Evolutionary conservation across 179 eudicot species (phyloP).

Genomic region (Beta macrorhiza): DNA sequence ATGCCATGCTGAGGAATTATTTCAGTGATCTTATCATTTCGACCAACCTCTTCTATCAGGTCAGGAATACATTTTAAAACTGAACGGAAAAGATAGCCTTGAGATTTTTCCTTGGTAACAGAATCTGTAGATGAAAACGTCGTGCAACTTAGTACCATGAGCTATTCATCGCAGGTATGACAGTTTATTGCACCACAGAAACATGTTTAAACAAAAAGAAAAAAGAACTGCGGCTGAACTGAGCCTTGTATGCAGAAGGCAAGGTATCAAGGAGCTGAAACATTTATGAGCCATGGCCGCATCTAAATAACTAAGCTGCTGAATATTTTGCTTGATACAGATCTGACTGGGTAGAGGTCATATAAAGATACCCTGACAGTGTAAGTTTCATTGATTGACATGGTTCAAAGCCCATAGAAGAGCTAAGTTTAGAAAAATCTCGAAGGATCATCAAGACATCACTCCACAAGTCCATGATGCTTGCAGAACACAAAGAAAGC

Average conservation of each 20-base stretch:
- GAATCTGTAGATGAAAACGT: constrained; percentile 59
- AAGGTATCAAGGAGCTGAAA: no score
- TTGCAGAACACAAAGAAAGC: no score
- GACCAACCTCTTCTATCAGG: constrained; percentile 97
- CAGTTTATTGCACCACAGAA: neutral
- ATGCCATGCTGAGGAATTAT: constrained; percentile 99
- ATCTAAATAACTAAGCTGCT: neutral
- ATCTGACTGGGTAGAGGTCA: neutral
- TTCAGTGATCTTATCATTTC: constrained; percentile 95
- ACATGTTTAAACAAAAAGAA: neutral
- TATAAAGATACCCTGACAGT: neutral
- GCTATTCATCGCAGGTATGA: neutral
- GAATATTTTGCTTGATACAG: neutral
- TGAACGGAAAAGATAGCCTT: constrained; percentile 90
- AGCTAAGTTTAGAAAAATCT: neutral
- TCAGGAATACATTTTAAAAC: constrained; percentile 98
- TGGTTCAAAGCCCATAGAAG: neutral
- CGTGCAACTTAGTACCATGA: constrained; percentile 10
- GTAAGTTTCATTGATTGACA: neutral
- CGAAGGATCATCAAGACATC: neutral
- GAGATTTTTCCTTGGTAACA: constrained; percentile 89
- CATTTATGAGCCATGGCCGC: neutral
- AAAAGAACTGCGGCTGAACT: constrained; percentile 13
- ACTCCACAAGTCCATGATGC: no score
- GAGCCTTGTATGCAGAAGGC: neutral